These are phyloP conservation scores for Pseudonitzschia delicatissima DNA, from an alignment of 108 stramenopile species.

Conservation along the genomic window DNA sequence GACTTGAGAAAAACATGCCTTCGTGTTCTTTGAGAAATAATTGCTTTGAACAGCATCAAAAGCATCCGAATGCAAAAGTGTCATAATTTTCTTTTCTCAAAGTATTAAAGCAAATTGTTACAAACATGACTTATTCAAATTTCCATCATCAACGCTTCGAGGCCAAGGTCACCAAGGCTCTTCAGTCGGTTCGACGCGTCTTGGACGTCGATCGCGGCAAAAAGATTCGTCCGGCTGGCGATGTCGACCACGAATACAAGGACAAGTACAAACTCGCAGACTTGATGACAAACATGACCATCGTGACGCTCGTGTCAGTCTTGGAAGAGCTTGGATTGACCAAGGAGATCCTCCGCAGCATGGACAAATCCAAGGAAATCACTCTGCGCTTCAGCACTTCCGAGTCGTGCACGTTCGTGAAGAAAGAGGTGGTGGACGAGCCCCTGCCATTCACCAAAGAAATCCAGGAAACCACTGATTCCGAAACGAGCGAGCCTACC, in stretches of 20 bases:
- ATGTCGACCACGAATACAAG: slow-evolving; percentile 60
- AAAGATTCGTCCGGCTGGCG: slow-evolving; percentile 28
- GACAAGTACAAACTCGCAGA: slow-evolving; percentile 75
- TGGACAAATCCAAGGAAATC: slow-evolving; percentile 22
- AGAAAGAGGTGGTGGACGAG: slow-evolving; percentile 42
- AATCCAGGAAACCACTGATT: slow-evolving; percentile 1
- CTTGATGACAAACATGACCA: slow-evolving; percentile 54
- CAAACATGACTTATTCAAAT: not conserved
- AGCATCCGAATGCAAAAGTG: too few relatives aligned
- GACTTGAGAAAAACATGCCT: too few relatives aligned
- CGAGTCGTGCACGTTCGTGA: slow-evolving; percentile 39
- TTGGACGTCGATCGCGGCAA: slow-evolving; percentile 39
- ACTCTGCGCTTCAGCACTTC: slow-evolving; percentile 62
- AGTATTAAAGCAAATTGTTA: too few relatives aligned
- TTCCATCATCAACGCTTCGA: not conserved
- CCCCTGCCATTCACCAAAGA: not conserved
- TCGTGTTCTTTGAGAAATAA: too few relatives aligned
- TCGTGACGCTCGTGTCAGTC: slow-evolving; percentile 56
- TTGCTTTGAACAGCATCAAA: too few relatives aligned
- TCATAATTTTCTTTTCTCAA: not conserved
- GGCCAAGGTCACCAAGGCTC: slow-evolving; percentile 30
- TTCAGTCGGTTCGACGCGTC: slow-evolving; percentile 32
- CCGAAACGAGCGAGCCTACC: not conserved
- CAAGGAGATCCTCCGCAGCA: slow-evolving; percentile 20
- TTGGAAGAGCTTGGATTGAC: slow-evolving; percentile 67